A percentile compares a stretch with the other conserved stretches of the same genome.
phyloP scores from a whole-genome alignment of 148 eudicot genomes.

The Vaccinium corymbosum region DNA sequence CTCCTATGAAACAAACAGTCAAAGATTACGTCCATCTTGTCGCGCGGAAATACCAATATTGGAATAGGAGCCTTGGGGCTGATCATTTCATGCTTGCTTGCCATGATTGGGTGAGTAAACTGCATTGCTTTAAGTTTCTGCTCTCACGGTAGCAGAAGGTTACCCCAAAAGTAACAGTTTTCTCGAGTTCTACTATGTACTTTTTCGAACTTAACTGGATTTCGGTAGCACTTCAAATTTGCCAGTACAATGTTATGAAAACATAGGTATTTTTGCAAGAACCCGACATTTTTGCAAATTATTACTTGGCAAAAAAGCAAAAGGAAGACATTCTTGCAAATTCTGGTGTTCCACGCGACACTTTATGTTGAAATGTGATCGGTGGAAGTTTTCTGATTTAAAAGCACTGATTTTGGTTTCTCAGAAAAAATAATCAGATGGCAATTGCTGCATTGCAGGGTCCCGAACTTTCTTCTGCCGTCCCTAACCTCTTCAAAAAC shows the following conservation, averaged over 20 bases:
- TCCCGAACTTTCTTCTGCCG: slow-evolving; percentile 30
- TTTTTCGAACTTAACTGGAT: neutral
- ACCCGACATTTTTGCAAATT: neutral
- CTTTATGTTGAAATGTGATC: neutral
- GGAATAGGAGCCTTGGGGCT: slow-evolving; percentile 74
- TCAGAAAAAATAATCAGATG: neutral
- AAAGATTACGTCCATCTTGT: slow-evolving; percentile 45
- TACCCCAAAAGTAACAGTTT: neutral
- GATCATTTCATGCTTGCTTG: slow-evolving; percentile 87
- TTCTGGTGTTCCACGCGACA: neutral
- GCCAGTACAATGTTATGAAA: neutral
- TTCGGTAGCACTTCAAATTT: neutral
- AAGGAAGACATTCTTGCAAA: neutral
- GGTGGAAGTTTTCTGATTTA: neutral
- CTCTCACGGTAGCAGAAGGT: neutral
- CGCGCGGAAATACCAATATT: slow-evolving; percentile 48
- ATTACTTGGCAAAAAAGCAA: too few relatives aligned
- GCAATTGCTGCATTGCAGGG: slow-evolving; percentile 22
- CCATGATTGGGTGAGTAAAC: slow-evolving; percentile 69
- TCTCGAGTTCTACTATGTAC: neutral
- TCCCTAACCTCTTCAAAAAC: slow-evolving; percentile 31
- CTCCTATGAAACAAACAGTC: slow-evolving; percentile 44
- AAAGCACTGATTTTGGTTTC: neutral
- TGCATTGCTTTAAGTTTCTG: neutral
- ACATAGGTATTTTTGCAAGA: neutral